Base-by-base conservation (phyloP, 805 yeast genomes). In the Teunomyces pallodes region DNA sequence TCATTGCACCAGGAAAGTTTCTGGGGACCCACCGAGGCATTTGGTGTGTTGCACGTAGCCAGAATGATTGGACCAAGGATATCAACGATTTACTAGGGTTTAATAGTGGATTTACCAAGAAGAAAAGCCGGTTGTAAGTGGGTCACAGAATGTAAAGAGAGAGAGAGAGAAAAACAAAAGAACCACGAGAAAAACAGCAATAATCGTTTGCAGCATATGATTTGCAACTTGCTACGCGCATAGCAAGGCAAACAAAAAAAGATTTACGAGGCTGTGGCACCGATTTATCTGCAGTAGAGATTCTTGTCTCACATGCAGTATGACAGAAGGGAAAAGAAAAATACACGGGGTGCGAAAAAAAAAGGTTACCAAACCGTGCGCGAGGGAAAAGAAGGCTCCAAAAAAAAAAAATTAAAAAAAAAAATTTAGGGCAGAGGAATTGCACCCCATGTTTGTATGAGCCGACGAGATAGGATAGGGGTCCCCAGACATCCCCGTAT, bases 21-120 rank as follows among this genome's bases (percentile, higher is more conserved):
- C 45, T 38, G 41, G 41, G 30, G 12, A 13, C 41, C 9, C 41
- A 38, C 6, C 20, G 26, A 10, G 96, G 96, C 0, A 83, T 91
- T 12, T 90, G 94, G 84, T 91, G 97, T 67, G 84, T 92, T 3
- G 88, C 96, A 0, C 78, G 83, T 50, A 77, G 85, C 6, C 89
- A 84, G 52, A 85, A 86, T 54, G 97, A 92, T 61, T 92, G 98
- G 98, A 90, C 91, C 1, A 80, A 79, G 49, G 96, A 96, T 30
- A 83, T 92, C 47, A 92, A 91, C 59, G 91, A 88, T 56, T 75
- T 91, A 49, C 67, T 91, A 39, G 97, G 97, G 1, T 91, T 91
- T 75, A 91, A 91, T 63, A 83, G 90, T 9, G 80, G 90, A 46
- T 91, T 91, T 64, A 84, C 85, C 57, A 76, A 77, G 31, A 52